Conservation (phyloP, 495 filamentous ascomycete genomes). For the Penicillium antarcticum region DNA sequence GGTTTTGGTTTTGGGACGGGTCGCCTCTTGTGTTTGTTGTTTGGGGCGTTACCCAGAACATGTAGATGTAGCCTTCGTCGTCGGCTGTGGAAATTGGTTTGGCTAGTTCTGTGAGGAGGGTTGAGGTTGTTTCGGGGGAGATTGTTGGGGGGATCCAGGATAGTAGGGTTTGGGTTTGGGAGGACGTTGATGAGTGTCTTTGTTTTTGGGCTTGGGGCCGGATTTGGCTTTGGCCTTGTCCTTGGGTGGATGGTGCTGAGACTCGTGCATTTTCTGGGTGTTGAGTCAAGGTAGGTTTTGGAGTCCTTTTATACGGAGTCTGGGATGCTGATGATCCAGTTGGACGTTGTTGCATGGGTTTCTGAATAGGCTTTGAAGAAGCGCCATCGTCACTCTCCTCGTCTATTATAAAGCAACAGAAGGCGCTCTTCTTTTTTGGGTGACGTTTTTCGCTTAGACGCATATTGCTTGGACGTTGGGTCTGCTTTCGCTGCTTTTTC, state of each 20-base stretch:
- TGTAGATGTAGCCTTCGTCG: conserved; percentile 93
- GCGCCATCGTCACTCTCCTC: conserved; percentile 18
- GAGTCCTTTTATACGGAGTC: conserved; percentile 5
- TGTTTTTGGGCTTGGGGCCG: conserved; percentile 10
- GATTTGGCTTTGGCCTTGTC: not conserved
- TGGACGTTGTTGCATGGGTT: conserved; percentile 15
- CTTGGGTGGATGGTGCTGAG: conserved; percentile 6
- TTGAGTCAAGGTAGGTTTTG: conserved; percentile 1
- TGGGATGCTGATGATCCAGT: conserved; percentile 10
- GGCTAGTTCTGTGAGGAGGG: conserved; percentile 68
- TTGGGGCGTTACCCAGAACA: conserved; percentile 82
- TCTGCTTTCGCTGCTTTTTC: conserved; percentile 12
- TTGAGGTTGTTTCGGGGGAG: conserved; percentile 61
- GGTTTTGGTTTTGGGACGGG: not conserved
- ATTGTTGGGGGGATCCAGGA: conserved; percentile 64
- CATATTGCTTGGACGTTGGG: conserved; percentile 4
- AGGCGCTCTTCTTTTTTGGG: conserved; percentile 14
- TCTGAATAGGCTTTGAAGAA: conserved; percentile 11
- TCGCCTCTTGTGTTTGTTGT: conserved; percentile 27
- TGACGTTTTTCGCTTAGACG: conserved; percentile 20
- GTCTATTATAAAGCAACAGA: conserved; percentile 37
- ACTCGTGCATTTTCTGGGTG: conserved; percentile 3
- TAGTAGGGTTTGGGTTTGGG: conserved; percentile 47
- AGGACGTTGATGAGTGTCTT: conserved; percentile 34
- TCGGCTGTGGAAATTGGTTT: conserved; percentile 78